These are phyloP conservation scores for Hymenoscyphus repandus DNA, from an alignment of 2,329 filamentous ascomycete genomes.

Conservation along the genomic window DNA sequence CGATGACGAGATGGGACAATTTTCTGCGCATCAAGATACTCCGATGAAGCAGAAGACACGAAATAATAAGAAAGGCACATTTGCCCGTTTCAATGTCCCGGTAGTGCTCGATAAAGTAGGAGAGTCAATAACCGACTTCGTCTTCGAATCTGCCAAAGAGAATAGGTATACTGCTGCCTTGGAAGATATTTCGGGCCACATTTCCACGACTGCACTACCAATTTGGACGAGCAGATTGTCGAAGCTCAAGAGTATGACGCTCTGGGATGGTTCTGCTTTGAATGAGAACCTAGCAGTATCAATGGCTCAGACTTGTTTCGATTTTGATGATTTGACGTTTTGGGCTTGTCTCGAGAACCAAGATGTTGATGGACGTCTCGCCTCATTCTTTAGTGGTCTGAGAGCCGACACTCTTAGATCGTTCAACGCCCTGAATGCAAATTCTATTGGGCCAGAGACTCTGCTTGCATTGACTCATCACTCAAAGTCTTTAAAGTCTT, in stretches of 20 bases:
- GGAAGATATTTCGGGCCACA: constrained; percentile 51
- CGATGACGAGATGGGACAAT: constrained; percentile 33
- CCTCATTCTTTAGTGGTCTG: constrained; percentile 52
- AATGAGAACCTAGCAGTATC: constrained; percentile 47
- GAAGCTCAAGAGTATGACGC: constrained; percentile 51
- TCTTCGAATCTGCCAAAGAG: constrained; percentile 34
- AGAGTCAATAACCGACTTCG: constrained; percentile 50
- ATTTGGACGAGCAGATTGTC: constrained; percentile 55
- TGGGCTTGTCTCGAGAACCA: constrained; percentile 37
- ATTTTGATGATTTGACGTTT: constrained; percentile 56
- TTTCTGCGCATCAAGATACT: constrained; percentile 29
- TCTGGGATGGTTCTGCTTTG: constrained; percentile 58
- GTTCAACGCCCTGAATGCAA: constrained; percentile 53
- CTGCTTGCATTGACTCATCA: constrained; percentile 50
- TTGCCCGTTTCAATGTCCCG: constrained; percentile 31
- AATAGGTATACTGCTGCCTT: constrained; percentile 45
- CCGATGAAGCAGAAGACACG: constrained; percentile 18
- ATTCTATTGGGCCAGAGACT: constrained; percentile 48
- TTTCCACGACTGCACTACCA: constrained; percentile 47
- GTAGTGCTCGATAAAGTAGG: constrained; percentile 44
- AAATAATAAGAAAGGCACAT: constrained; percentile 17
- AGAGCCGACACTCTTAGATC: constrained; percentile 50
- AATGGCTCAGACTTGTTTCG: constrained; percentile 53
- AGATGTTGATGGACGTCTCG: constrained; percentile 46
- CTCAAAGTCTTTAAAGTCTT: constrained; percentile 46